Percentiles rank a stretch among this genome's conserved stretches.
Conservation (phyloP, 1,284 basidiomycete genomes). For the Pterulicium gracile region DNA sequence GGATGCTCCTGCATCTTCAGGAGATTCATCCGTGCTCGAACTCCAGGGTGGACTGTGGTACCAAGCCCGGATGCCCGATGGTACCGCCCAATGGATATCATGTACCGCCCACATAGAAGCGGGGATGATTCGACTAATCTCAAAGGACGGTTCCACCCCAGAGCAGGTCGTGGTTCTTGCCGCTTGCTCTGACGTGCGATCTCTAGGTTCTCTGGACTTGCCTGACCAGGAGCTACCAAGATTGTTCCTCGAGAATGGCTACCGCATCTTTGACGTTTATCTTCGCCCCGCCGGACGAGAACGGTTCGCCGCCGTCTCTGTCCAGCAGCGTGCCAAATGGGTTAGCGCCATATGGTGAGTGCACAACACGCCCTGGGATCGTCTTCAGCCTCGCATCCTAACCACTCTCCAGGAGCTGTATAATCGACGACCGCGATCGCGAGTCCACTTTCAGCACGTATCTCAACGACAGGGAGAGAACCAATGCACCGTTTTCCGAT, state of each 20-base stretch:
- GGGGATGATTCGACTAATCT: neutral
- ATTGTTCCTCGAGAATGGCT: conserved; percentile 23
- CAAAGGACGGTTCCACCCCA: neutral
- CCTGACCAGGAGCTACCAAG: conserved; percentile 30
- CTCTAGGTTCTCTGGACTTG: conserved; percentile 34
- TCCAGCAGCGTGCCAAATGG: conserved; percentile 59
- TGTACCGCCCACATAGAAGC: neutral
- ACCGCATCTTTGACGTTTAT: conserved; percentile 52
- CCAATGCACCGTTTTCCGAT: conserved; percentile 5
- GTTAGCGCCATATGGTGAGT: conserved; percentile 59
- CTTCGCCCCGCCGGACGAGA: conserved; percentile 41
- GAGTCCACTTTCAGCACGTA: neutral
- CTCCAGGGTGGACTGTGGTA: neutral
- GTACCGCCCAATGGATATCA: neutral
- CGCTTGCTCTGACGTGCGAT: conserved; percentile 51
- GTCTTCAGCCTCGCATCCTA: neutral
- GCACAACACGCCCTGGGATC: neutral
- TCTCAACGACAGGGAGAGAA: conserved; percentile 6
- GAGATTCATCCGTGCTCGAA: neutral
- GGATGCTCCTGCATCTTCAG: neutral
- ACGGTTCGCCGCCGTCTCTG: conserved; percentile 47
- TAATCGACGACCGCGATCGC: neutral
- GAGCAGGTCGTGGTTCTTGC: conserved; percentile 33
- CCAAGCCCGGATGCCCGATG: neutral
- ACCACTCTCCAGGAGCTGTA: neutral